These are phyloP conservation scores for Nakataea oryzae DNA, from an alignment of 2,329 filamentous ascomycete genomes.

Conservation along the genomic window DNA sequence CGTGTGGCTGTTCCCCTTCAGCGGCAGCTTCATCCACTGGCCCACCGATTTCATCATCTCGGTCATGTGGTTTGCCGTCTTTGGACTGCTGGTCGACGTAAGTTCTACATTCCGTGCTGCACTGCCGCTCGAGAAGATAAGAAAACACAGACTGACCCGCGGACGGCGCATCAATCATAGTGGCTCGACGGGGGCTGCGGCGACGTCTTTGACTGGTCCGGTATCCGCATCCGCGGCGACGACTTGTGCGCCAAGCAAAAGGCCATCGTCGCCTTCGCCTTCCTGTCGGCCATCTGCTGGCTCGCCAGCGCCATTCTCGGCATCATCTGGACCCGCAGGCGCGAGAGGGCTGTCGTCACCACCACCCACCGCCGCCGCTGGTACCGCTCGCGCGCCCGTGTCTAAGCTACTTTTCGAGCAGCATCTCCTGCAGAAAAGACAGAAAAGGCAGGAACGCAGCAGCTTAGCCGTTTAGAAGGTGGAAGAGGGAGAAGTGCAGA, in stretches of 20 bases:
- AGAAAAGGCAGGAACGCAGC: no score
- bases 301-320: constrained; percentile 51
- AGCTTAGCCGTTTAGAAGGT: background rate
- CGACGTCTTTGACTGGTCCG: constrained; percentile 48
- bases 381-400: constrained; percentile 28
- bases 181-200: constrained; percentile 40
- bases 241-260: constrained; percentile 59
- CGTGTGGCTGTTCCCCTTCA: constrained; percentile 64
- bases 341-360: constrained; percentile 14
- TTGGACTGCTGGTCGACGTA: constrained; percentile 55
- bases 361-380: constrained; percentile 24
- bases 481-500: no score
- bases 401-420: no score
- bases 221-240: constrained; percentile 34
- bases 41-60: constrained; percentile 61
- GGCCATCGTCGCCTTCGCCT: constrained; percentile 60
- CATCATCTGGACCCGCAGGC: constrained; percentile 40
- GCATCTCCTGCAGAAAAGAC: no score
- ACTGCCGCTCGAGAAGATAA: background rate
- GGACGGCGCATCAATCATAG: constrained; percentile 13
- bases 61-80: constrained; percentile 58
- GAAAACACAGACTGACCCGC: constrained; percentile 4
- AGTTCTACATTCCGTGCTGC: constrained; percentile 18
- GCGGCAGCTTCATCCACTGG: constrained; percentile 57
- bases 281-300: constrained; percentile 63